phyloP scores from a whole-genome alignment of 768 basidiomycete species.

The Xerocomellus dryophilus region DNA sequence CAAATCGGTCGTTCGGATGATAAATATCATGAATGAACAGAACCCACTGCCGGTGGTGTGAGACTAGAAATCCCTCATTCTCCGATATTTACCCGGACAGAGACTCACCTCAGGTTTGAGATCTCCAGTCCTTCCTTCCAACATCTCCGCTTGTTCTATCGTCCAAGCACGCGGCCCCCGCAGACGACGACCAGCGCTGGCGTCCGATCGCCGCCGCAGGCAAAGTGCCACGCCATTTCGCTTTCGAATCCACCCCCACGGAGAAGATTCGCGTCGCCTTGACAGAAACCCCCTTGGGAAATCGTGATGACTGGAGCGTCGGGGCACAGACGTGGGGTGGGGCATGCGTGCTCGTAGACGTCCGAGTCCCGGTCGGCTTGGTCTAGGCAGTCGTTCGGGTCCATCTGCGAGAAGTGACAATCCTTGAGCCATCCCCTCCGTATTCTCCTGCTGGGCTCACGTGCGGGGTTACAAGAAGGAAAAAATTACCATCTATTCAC shows the following conservation, averaged over 20 bases:
- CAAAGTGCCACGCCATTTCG: conserved; percentile 48
- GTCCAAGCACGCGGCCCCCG: conserved; percentile 62
- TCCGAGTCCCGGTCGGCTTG: conserved; percentile 48
- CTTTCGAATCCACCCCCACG: conserved; percentile 34
- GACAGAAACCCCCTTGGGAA: conserved; percentile 66
- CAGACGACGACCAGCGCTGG: conserved; percentile 57
- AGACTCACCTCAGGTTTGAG: too few relatives aligned
- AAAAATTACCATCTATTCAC: too few relatives aligned
- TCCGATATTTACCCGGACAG: too few relatives aligned
- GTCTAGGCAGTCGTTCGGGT: conserved; percentile 23
- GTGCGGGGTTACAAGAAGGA: conserved; percentile 60
- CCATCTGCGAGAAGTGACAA: too few relatives aligned
- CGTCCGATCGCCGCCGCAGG: too few relatives aligned
- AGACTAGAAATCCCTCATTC: too few relatives aligned
- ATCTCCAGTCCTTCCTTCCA: too few relatives aligned
- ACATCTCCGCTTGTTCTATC: too few relatives aligned
- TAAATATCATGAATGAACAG: too few relatives aligned
- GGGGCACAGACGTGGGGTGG: conserved; percentile 91
- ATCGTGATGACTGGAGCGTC: conserved; percentile 66
- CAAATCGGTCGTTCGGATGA: too few relatives aligned
- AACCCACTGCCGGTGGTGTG: too few relatives aligned
- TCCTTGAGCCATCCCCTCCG: conserved; percentile 22
- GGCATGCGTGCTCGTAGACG: conserved; percentile 75
- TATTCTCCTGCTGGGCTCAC: conserved; percentile 55
- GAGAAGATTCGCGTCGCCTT: conserved; percentile 42